Evolutionary conservation across 257 asterid species (phyloP), one percentile per base, ranked within the genome.

Genomic region (Handroanthus guayacan): DNA sequence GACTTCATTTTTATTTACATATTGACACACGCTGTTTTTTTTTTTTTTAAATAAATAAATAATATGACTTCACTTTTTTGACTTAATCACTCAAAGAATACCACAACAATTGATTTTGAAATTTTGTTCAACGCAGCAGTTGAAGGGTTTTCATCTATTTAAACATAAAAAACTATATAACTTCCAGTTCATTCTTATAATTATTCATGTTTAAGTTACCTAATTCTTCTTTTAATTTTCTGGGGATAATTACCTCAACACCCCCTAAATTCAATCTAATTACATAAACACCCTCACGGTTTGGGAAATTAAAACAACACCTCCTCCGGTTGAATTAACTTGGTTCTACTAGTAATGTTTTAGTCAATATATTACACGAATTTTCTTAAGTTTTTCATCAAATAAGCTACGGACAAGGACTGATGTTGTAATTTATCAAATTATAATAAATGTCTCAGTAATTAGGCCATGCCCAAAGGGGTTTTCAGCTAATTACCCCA

Each of bases 121-220:
- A 74, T 60, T 13, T 16, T 10, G 31, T 75, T 80, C 84, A 76
- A 81, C 68, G 77, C 62, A 72, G 85, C 70, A 77, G 82, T 72
- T 81, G 5, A 76, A 67, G 64, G 12, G n/a, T 57, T 47, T 16
- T 57, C 4, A 71, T 71, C 69, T 61, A 75, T 43, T 80, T 70
- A 76, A 58, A 38, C 16, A 43, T 18, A 39, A n/a, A 44, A 44
- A 67, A 43, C 12, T 57, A 37, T 13, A 62, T 43, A 36, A n/a
- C 11, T 62, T 12, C n/a, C 18, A 66, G 25, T 18, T 9, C 4
- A 14, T 57, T 34, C 14, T 57, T 17, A 65, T 17, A 44, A 50
- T 66, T 17, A 72, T 66, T 57, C 12, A 80, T 48, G 14, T 71
- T 44, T 11, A 68, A 13, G 9, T 73, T n/a, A 81, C 85, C 85